A percentile compares a stretch with the other conserved stretches of the same genome.
Conservation (phyloP, 164 flowering plant genomes). For the Dillenia turbinata region DNA sequence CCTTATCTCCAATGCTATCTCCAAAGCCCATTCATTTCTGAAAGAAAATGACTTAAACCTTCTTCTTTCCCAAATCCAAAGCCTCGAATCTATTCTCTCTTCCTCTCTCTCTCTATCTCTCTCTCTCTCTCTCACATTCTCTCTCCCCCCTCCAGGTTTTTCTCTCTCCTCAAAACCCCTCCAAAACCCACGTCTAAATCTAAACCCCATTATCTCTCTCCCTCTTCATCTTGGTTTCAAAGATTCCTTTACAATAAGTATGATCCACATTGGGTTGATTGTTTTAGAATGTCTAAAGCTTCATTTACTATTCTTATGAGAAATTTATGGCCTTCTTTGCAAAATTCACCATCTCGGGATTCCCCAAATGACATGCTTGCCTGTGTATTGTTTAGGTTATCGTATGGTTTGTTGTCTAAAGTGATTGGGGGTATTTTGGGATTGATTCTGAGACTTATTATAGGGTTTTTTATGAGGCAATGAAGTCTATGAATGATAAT, state of each 20-base stretch:
- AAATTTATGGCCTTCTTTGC: slow-evolving; percentile 33
- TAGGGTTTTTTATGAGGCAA: slow-evolving; percentile 50
- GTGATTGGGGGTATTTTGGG: slow-evolving; percentile 52
- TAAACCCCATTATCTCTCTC: slow-evolving; percentile 7
- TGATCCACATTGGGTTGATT: slow-evolving; percentile 42
- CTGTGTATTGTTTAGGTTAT: slow-evolving; percentile 57
- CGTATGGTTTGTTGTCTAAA: slow-evolving; percentile 56
- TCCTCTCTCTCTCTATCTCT: slow-evolving; percentile 35
- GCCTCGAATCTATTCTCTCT: slow-evolving; percentile 49
- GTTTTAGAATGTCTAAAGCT: slow-evolving; percentile 52
- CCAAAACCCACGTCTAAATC: slow-evolving; percentile 2
- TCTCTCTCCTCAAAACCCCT: slow-evolving; percentile 10
- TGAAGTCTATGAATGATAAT: slow-evolving; percentile 47
- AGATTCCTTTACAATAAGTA: slow-evolving; percentile 31
- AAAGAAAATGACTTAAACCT: slow-evolving; percentile 49
- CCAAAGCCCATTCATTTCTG: slow-evolving; percentile 47
- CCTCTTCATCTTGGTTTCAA: slow-evolving; percentile 41
- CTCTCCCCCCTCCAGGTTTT: slow-evolving; percentile 28
- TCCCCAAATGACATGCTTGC: slow-evolving; percentile 42
- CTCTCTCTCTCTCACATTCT: slow-evolving; percentile 26
- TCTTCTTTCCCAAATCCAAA: slow-evolving; percentile 55
- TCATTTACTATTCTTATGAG: slow-evolving; percentile 50
- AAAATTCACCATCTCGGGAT: slow-evolving; percentile 14
- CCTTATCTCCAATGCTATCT: slow-evolving; percentile 28
- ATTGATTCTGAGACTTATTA: slow-evolving; percentile 43